A percentile compares a stretch with the other conserved stretches of the same genome.
Evolutionary conservation across 306 rosid species (phyloP).

Genomic region (Cucurbita maxima): DNA sequence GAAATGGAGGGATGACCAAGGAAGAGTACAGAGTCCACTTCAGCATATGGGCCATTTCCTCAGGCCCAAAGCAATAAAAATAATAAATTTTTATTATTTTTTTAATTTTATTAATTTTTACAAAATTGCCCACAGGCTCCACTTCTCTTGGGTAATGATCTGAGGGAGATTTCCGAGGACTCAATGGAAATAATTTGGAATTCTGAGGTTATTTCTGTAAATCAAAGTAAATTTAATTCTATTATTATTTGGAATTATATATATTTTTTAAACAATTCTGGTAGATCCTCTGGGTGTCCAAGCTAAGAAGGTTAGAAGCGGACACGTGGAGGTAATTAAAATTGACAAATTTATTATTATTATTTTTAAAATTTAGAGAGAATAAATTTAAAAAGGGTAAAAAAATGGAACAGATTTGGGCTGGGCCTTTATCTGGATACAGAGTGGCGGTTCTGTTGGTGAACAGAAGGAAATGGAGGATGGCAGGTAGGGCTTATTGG

Average conservation of each 20-base stretch:
- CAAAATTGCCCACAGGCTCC: constrained; percentile 51
- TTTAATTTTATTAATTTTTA: neutral
- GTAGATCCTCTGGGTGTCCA: constrained; percentile 72
- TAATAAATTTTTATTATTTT: neutral
- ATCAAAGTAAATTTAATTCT: constrained; percentile 42
- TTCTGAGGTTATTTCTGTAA: constrained; percentile 60
- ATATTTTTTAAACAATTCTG: too few species aligned
- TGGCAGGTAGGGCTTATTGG: constrained; percentile 44
- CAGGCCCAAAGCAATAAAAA: neutral
- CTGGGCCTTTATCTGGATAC: constrained; percentile 67
- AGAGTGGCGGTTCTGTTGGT: constrained; percentile 50
- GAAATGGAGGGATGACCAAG: constrained; percentile 83
- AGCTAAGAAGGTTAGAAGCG: constrained; percentile 73
- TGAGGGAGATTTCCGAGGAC: constrained; percentile 56
- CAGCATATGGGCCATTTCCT: constrained; percentile 53
- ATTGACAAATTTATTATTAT: neutral
- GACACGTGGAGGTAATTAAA: constrained; percentile 47
- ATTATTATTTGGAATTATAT: neutral
- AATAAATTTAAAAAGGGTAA: neutral
- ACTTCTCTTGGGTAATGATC: constrained; percentile 80
- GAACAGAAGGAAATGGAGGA: constrained; percentile 31
- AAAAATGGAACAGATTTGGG: constrained; percentile 48
- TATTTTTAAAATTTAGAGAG: neutral
- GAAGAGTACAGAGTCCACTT: constrained; percentile 76
- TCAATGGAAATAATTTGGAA: constrained; percentile 48